These are phyloP conservation scores for Seminavis robusta DNA, from an alignment of 108 stramenopile species.

Conservation along the genomic window DNA sequence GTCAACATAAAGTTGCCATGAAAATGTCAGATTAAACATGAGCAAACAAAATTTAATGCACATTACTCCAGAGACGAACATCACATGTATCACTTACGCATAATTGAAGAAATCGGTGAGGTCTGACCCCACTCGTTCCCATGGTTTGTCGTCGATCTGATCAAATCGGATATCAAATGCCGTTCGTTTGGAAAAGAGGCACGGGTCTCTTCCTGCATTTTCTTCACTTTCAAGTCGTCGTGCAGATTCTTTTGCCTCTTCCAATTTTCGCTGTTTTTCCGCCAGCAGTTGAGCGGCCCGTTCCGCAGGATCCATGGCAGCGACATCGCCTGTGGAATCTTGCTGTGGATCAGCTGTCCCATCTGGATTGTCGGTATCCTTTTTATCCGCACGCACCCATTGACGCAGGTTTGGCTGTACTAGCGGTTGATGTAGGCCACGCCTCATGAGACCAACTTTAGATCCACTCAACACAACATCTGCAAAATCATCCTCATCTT, in stretches of 20 bases:
- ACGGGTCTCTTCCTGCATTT: slow-evolving; percentile 88
- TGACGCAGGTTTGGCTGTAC: slow-evolving; percentile 74
- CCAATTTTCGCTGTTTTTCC: slow-evolving; percentile 75
- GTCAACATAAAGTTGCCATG: neutral
- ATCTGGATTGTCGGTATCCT: slow-evolving; percentile 1
- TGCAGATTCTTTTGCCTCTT: slow-evolving; percentile 66
- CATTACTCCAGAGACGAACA: neutral
- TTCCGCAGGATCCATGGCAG: slow-evolving; percentile 74
- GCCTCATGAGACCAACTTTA: slow-evolving; percentile 81
- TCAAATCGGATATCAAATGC: slow-evolving; percentile 91
- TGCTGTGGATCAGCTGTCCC: slow-evolving; percentile 12
- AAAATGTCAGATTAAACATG: neutral
- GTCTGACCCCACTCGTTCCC: slow-evolving; percentile 59
- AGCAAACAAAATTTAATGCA: neutral
- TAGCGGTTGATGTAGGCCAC: slow-evolving; percentile 48
- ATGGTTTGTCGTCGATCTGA: slow-evolving; percentile 92
- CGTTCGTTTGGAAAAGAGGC: slow-evolving; percentile 84
- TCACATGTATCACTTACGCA: slow-evolving; percentile 51
- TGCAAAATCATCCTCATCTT: slow-evolving; percentile 15
- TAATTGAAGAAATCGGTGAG: slow-evolving; percentile 89
- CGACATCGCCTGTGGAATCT: slow-evolving; percentile 46
- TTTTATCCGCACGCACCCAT: slow-evolving; percentile 54
- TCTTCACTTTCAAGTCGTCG: slow-evolving; percentile 76
- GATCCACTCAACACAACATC: slow-evolving; percentile 60
- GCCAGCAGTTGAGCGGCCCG: slow-evolving; percentile 57